These are phyloP conservation scores for Exophiala calicioides DNA, from an alignment of 2,329 filamentous ascomycete species.

Conservation along the genomic window DNA sequence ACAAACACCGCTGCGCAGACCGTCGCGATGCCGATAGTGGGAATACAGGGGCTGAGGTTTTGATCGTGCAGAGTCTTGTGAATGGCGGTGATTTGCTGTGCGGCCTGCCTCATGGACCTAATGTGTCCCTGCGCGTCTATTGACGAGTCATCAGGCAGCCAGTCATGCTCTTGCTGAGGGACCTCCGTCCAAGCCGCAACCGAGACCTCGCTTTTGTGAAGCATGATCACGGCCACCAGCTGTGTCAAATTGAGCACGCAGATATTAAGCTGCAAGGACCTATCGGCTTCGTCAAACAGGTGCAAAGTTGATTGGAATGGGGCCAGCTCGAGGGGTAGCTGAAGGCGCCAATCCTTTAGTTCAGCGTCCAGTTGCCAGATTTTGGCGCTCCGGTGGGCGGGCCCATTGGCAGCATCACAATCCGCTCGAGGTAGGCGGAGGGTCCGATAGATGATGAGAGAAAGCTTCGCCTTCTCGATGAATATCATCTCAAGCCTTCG, in stretches of 20 bases:
- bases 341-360: conserved; percentile 11
- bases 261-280: conserved; percentile 7
- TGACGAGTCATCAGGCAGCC: conserved; percentile 3
- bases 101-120: conserved; percentile 8
- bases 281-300: conserved; percentile 10
- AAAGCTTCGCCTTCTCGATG: conserved; percentile 10
- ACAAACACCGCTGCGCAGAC: conserved; percentile 11
- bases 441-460: conserved; percentile 4
- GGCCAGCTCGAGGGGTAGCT: conserved; percentile 5
- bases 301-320: conserved; percentile 3
- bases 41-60: not conserved
- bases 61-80: conserved; percentile 11
- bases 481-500: conserved; percentile 6
- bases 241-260: conserved; percentile 5
- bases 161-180: conserved; percentile 1
- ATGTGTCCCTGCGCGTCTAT: conserved; percentile 5
- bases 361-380: conserved; percentile 17
- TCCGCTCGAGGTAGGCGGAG: conserved; percentile 1
- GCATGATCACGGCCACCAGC: conserved; percentile 8
- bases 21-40: conserved; percentile 3
- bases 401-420: not conserved
- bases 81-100: conserved; percentile 6
- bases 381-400: not conserved
- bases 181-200: conserved; percentile 1
- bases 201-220: conserved; percentile 7